Percentiles rank a stretch among this genome's conserved stretches.
phyloP scores from a whole-genome alignment of 306 rosid species.

The Trifolium dubium region DNA sequence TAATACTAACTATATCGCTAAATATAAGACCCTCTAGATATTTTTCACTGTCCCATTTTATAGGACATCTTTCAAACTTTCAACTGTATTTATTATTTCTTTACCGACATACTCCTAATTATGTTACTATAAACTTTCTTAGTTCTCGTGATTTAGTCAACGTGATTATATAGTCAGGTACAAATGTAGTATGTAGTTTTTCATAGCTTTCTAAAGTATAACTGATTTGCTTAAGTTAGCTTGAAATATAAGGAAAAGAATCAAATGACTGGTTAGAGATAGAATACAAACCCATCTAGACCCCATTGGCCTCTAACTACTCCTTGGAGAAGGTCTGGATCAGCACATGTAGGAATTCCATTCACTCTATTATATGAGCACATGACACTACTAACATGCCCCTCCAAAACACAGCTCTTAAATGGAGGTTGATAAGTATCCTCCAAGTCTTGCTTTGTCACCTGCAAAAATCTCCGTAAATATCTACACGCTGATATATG shows the following conservation, averaged over 20 bases:
- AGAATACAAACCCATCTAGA: slow-evolving; percentile 66
- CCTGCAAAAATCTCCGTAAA: slow-evolving; percentile 47
- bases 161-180: neutral
- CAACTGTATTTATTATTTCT: no score
- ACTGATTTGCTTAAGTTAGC: neutral
- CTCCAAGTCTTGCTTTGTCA: slow-evolving; percentile 80
- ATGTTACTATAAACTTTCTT: neutral
- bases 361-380: slow-evolving; percentile 86
- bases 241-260: neutral
- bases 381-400: slow-evolving; percentile 88
- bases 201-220: slow-evolving; percentile 16
- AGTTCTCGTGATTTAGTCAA: neutral
- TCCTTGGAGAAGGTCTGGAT: slow-evolving; percentile 74
- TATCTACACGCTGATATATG: neutral
- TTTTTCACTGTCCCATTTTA: no score
- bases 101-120: no score
- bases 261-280: slow-evolving; percentile 1
- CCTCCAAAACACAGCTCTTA: slow-evolving; percentile 75
- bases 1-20: neutral
- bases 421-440: slow-evolving; percentile 86
- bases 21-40: no score
- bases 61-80: no score
- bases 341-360: slow-evolving; percentile 90
- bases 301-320: slow-evolving; percentile 75
- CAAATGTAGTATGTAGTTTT: neutral